A percentile compares a stretch with the other conserved stretches of the same genome.
These are phyloP conservation scores for Akanthomyces dipterigenus DNA, from an alignment of 2,329 filamentous ascomycete genomes.

Conservation along the genomic window DNA sequence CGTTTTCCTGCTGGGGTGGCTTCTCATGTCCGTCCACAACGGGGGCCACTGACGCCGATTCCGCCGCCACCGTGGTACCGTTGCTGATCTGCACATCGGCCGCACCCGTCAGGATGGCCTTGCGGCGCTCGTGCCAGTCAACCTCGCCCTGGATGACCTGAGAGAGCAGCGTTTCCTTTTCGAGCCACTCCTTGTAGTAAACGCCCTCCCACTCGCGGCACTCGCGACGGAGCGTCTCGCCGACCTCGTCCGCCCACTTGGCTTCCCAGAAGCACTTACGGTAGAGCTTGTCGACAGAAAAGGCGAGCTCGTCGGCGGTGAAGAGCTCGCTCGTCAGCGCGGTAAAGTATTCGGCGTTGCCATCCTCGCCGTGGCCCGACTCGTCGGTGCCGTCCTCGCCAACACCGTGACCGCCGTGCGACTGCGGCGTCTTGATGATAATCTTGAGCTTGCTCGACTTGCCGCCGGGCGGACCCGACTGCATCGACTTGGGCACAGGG, in stretches of 20 bases:
- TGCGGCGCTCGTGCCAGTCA: slow-evolving; percentile 55
- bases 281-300: slow-evolving; percentile 53
- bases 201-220: slow-evolving; percentile 59
- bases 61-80: not conserved
- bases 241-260: slow-evolving; percentile 65
- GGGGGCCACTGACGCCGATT: not conserved
- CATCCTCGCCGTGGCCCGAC: slow-evolving; percentile 46
- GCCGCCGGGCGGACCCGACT: slow-evolving; percentile 35
- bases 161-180: slow-evolving; percentile 73
- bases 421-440: slow-evolving; percentile 55
- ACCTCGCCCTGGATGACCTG: slow-evolving; percentile 63
- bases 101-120: slow-evolving; percentile 44
- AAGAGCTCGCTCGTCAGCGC: slow-evolving; percentile 54
- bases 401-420: slow-evolving; percentile 43
- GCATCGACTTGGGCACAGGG: slow-evolving; percentile 64
- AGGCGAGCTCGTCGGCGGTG: slow-evolving; percentile 54
- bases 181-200: slow-evolving; percentile 67
- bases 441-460: slow-evolving; percentile 53
- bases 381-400: slow-evolving; percentile 43
- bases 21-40: not conserved
- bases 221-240: slow-evolving; percentile 56
- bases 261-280: slow-evolving; percentile 64
- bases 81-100: slow-evolving; percentile 33
- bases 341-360: slow-evolving; percentile 53
- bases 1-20: not conserved